Percentiles rank a stretch among this genome's conserved stretches.
phyloP scores from a whole-genome alignment of 495 filamentous ascomycete genomes.

The Xylaria cubensis region DNA sequence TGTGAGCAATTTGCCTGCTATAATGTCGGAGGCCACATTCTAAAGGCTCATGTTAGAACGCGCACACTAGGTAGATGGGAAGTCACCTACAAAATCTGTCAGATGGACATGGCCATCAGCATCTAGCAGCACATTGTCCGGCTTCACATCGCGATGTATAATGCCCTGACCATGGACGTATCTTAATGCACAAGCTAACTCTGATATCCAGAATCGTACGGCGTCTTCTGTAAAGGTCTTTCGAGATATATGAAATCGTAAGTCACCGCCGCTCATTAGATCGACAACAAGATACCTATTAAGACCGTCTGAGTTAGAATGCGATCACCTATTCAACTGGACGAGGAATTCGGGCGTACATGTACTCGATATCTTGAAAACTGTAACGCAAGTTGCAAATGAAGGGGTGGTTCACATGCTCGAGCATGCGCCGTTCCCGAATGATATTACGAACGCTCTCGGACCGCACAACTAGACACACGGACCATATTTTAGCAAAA shows the following conservation, averaged over 20 bases:
- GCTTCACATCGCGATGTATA: constrained; percentile 96
- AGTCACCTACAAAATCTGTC: constrained; percentile 85
- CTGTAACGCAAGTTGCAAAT: constrained; percentile 98
- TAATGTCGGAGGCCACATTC: constrained; percentile 96
- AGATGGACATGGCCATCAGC: constrained; percentile 95
- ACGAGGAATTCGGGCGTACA: constrained; percentile 64
- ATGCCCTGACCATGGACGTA: constrained; percentile 94
- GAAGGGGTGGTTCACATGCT: constrained; percentile 96
- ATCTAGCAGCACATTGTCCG: constrained; percentile 94
- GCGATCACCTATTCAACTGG: constrained; percentile 4
- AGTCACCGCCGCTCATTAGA: constrained; percentile 96
- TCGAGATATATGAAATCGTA: constrained; percentile 96
- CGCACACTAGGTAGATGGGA: not conserved
- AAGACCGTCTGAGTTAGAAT: constrained; percentile 30
- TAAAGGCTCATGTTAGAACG: constrained; percentile 42
- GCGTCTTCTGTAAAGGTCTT: constrained; percentile 98
- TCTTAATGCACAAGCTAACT: constrained; percentile 88
- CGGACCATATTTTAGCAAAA: constrained; percentile 23
- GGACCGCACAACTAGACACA: constrained; percentile 80
- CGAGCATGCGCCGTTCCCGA: constrained; percentile 94
- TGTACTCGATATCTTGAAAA: constrained; percentile 98
- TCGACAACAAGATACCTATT: constrained; percentile 95
- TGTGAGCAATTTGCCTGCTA: constrained; percentile 79
- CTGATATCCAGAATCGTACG: constrained; percentile 94
- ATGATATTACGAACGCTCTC: constrained; percentile 99